Evolutionary conservation across 2,329 filamentous ascomycete genomes (phyloP), one percentile per base, ranked within the genome.

Genomic region (Penicillium palitans): DNA sequence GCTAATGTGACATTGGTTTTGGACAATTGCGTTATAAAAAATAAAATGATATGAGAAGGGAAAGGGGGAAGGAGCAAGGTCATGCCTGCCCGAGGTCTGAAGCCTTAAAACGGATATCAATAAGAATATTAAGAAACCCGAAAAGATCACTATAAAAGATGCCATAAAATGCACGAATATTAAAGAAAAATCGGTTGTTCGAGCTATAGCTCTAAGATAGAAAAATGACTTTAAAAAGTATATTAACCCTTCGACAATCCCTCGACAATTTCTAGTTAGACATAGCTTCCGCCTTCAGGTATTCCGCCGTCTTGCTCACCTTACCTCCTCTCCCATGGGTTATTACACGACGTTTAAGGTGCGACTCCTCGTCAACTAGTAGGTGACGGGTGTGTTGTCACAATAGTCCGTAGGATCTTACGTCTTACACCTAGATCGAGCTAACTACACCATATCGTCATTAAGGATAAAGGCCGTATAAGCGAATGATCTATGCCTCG

Each of bases 1-100:
- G 80, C 80, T 54, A 79, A 75, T 53, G 76, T 80, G 64, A 81
- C 79, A 0, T 76, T 76, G 2, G 79, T 81, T 2, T 78, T 83
- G 60, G 79, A 79, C 7, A 80, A 80, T 54, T 86, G 75, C 15
- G 6, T 4, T 8, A 6, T 25, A 25, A 0, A 17, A 25, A 42
- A 42, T 17, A 25, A 42, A 25, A 10, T 0, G 21, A 10, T 8
- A 25, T 17, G 15, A 6, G 8, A 42, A 39, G 37, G n/a, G 9
- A 39, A n/a, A 39, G 17, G n/a, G 10, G 37, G n/a, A 39, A 39
- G 17, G n/a, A 39, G 37, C 37, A 19, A 39, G n/a, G n/a, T 12
- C 15, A 17, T 35, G 15, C 13, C 33, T 35, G 13, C 33, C 37
- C 9, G n/a, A 39, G 37, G 37, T n/a, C 37, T 39, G n/a, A 39